Evolutionary conservation across 768 basidiomycete species (phyloP).

Genomic region (Boletus eberwhitei): DNA sequence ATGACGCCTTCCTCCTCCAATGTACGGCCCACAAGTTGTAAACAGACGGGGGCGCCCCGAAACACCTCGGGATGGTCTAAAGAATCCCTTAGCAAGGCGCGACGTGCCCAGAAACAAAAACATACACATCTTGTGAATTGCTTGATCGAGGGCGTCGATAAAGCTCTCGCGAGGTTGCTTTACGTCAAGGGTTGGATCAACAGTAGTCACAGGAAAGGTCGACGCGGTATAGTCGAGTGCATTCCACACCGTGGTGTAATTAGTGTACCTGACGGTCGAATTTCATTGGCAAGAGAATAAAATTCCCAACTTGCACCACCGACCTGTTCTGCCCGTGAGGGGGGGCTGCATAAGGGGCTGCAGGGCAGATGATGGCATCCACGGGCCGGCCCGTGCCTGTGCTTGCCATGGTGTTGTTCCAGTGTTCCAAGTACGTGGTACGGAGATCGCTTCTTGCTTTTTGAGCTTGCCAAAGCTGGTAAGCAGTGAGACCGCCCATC

Average conservation of each 20-base stretch:
- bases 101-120: background rate
- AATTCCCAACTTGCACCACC: constrained; percentile 12
- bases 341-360: constrained; percentile 55
- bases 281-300: background rate
- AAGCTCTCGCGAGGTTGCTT: constrained; percentile 46
- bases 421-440: constrained; percentile 56
- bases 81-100: background rate
- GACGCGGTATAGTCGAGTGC: constrained; percentile 61
- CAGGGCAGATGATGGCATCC: constrained; percentile 70
- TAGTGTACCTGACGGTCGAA: constrained; percentile 34
- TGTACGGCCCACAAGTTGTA: constrained; percentile 68
- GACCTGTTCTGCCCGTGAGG: constrained; percentile 61
- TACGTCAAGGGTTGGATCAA: constrained; percentile 52
- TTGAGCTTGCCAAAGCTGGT: constrained; percentile 67
- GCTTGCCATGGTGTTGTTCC: constrained; percentile 47
- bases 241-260: constrained; percentile 67
- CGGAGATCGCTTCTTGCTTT: constrained; percentile 45
- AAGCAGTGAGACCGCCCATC: constrained; percentile 42
- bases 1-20: constrained; percentile 76
- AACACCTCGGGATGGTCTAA: constrained; percentile 58
- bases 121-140: constrained; percentile 54
- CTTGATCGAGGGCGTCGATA: constrained; percentile 44
- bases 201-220: constrained; percentile 61
- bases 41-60: constrained; percentile 53
- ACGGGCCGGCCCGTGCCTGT: constrained; percentile 73